Evolutionary conservation across 768 basidiomycete genomes (phyloP).

Genomic region (Pleurotus tuber-regium): DNA sequence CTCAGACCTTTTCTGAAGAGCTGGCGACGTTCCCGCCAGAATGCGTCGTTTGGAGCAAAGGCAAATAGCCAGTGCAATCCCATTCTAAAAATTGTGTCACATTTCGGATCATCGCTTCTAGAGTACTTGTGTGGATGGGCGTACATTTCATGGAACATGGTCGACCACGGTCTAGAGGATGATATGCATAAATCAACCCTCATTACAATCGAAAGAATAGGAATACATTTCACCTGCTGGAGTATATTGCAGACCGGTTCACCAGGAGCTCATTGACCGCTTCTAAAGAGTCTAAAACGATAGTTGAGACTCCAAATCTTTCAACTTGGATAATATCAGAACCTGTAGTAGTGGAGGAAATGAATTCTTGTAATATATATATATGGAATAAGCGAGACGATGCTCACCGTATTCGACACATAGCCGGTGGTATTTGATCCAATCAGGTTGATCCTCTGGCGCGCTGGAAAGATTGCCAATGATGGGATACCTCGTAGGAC

Average conservation of each 20-base stretch:
- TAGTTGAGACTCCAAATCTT: constrained; percentile 27
- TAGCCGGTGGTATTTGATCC: constrained; percentile 20
- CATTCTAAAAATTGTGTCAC: constrained; percentile 28
- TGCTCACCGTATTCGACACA: constrained; percentile 17
- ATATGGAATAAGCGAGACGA: neutral
- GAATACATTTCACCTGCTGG: constrained; percentile 31
- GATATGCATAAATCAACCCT: neutral
- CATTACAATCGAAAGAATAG: neutral
- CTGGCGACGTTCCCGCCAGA: constrained; percentile 40
- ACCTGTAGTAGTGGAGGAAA: constrained; percentile 15
- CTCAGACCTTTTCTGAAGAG: constrained; percentile 35
- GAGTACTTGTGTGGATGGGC: neutral
- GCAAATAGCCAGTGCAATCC: constrained; percentile 39
- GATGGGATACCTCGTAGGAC: constrained; percentile 21
- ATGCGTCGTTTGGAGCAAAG: constrained; percentile 35
- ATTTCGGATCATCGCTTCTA: neutral
- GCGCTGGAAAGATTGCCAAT: constrained; percentile 23
- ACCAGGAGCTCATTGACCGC: constrained; percentile 38
- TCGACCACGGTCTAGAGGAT: constrained; percentile 20
- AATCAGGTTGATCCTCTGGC: constrained; percentile 17
- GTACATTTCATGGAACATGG: constrained; percentile 27
- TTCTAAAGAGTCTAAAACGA: constrained; percentile 34
- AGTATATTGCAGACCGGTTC: constrained; percentile 39
- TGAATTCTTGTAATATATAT: too few relatives aligned
- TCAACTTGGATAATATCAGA: constrained; percentile 30